Base-by-base conservation (phyloP, 768 basidiomycete genomes). In the Phaeotremella skinneri region DNA sequence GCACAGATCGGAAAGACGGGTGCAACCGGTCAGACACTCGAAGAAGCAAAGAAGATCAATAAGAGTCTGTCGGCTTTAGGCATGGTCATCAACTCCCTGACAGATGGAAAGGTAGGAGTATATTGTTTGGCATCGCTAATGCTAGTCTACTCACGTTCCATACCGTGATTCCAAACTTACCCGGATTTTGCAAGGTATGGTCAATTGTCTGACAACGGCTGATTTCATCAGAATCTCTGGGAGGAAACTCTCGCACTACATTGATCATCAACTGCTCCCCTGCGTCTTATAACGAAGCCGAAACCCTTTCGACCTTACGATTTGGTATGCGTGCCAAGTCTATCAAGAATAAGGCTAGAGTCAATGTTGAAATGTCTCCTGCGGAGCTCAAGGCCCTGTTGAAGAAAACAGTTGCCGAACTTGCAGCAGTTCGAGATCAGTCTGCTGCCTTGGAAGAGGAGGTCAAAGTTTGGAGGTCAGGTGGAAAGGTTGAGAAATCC, bases 31-130 rank as follows among this genome's bases (percentile, higher is more conserved):
- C 97, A 99, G 77, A 99, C 96, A 25, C 80, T 99, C 6, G 96
- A 99, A 78, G 96, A 99, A 79, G 96, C 96, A 14, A 99, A 99
- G 85, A 99, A 99, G 83, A 99, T 99, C 80, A 99, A 99, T 81
- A 99, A 99, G 79, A 91, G 89, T 27, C 80, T 99, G 26, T 94
- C 91, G 17, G 96, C 96, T 11, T 83, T 99, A 63, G 96, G 96
- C 34, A 98, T 98, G 92, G 96, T 99, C 72, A 99, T 99, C 74
- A 99, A 99, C 69, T 92, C 94, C 3, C 80, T 99, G 62, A 99
- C 96, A 4, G 96, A 99, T 72, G 82, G 86, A 61, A 99, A 98
- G 84, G 94, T 89, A 64, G 55, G 83, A 52, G n/a, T 37, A 20
- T 21, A 0, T 5, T 52, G 5, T 39, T 49, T 23, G 29, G 34